These are phyloP conservation scores for Thyridium curvatum DNA, from an alignment of 2,329 filamentous ascomycete genomes.

Conservation along the genomic window DNA sequence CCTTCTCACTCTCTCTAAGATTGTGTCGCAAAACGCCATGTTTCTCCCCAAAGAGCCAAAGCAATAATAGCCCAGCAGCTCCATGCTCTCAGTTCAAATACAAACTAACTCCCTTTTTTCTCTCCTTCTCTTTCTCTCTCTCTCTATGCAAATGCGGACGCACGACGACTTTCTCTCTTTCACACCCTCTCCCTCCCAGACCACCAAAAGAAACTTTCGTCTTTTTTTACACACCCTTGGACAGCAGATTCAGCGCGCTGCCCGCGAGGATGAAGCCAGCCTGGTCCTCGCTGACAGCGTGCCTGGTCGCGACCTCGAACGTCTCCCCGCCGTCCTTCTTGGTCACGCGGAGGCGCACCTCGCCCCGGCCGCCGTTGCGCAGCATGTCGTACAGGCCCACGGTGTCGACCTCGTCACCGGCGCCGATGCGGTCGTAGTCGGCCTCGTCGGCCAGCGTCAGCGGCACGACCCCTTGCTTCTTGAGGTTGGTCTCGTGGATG, in stretches of 20 bases:
- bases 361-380: slow-evolving; percentile 67
- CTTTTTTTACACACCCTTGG: slow-evolving; percentile 47
- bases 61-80: too few species aligned
- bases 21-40: too few species aligned
- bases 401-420: slow-evolving; percentile 78
- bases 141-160: too few species aligned
- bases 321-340: slow-evolving; percentile 58
- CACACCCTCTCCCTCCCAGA: too few species aligned
- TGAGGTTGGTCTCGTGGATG: slow-evolving; percentile 90
- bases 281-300: slow-evolving; percentile 86
- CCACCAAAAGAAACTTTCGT: too few species aligned
- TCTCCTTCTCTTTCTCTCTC: too few species aligned
- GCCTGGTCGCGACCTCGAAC: slow-evolving; percentile 69
- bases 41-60: too few species aligned
- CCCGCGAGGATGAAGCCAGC: slow-evolving; percentile 88
- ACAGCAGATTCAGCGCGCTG: slow-evolving; percentile 85
- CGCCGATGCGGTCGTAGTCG: slow-evolving; percentile 79
- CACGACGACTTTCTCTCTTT: too few species aligned
- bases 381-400: slow-evolving; percentile 81
- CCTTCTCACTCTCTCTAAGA: too few species aligned
- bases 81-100: too few species aligned
- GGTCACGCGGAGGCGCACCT: slow-evolving; percentile 61
- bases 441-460: slow-evolving; percentile 83
- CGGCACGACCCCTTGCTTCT: slow-evolving; percentile 95
- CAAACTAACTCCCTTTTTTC: too few species aligned